A percentile compares a stretch with the other conserved stretches of the same genome.
These are phyloP conservation scores for Ceratobasidium theobromae DNA, from an alignment of 1,284 basidiomycete species.

Conservation along the genomic window DNA sequence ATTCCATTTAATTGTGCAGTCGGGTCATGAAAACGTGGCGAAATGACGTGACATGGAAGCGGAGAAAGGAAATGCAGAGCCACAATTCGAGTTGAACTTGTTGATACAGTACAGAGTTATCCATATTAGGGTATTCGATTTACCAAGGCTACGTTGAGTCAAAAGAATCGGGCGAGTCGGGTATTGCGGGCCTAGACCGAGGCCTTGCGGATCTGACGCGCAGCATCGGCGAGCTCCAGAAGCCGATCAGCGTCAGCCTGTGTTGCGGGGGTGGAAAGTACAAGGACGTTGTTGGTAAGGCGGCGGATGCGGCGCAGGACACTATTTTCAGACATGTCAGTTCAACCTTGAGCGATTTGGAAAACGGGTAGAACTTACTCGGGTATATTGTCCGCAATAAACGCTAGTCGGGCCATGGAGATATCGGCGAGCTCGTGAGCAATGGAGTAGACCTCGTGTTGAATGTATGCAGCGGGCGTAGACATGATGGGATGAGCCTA, in stretches of 20 bases:
- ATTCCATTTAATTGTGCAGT: no score
- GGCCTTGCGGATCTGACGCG: conserved; percentile 21
- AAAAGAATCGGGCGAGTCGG: background rate
- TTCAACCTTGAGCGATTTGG: background rate
- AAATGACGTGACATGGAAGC: background rate
- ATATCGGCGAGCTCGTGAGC: conserved; percentile 13
- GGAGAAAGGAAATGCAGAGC: background rate
- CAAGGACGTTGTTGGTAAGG: conserved; percentile 12
- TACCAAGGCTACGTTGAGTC: background rate
- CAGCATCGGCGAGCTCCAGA: background rate
- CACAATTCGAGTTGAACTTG: no score
- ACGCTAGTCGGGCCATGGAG: background rate
- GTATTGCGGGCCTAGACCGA: background rate
- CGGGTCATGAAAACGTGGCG: background rate
- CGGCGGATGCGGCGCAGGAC: conserved; percentile 24
- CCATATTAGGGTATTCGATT: background rate
- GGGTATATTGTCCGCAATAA: conserved; percentile 11
- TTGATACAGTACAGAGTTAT: background rate
- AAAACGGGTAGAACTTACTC: conserved; percentile 10
- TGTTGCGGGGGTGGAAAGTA: background rate
- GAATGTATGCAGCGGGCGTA: conserved; percentile 7
- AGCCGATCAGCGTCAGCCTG: conserved; percentile 9
- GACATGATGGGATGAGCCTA: conserved; percentile 13
- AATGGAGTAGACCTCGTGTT: conserved; percentile 14
- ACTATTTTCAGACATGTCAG: background rate